Evolutionary conservation across 129 eudicot genomes (phyloP).

Genomic region (Smallanthus sonchifolius): DNA sequence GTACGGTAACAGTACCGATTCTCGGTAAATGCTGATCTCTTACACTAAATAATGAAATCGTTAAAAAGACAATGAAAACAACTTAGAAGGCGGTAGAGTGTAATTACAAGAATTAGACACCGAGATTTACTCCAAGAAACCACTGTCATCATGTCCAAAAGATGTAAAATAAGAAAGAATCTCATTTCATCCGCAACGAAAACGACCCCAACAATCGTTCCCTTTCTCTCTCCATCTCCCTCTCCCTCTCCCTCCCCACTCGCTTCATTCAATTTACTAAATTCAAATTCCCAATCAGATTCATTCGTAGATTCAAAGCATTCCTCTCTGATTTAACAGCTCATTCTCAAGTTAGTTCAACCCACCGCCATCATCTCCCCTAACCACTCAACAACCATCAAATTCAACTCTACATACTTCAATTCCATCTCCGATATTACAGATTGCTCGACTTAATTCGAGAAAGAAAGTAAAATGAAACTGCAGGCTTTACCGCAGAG

Average conservation of each 20-base stretch:
- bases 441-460: not conserved
- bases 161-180: slow-evolving; percentile 9
- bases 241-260: not conserved
- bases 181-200: slow-evolving; percentile 24
- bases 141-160: slow-evolving; percentile 19
- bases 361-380: slow-evolving; percentile 37
- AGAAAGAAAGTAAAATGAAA: slow-evolving; percentile 49
- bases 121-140: slow-evolving; percentile 19
- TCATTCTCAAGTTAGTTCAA: slow-evolving; percentile 32
- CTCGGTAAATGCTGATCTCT: too few relatives aligned
- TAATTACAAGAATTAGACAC: slow-evolving; percentile 5
- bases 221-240: not conserved
- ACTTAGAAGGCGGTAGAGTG: not conserved
- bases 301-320: slow-evolving; percentile 34
- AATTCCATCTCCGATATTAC: not conserved
- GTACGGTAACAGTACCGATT: too few relatives aligned
- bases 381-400: slow-evolving; percentile 20
- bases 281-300: slow-evolving; percentile 6
- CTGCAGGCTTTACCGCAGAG: slow-evolving; percentile 70
- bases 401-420: slow-evolving; percentile 17
- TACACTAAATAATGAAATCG: not conserved
- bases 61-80: not conserved
- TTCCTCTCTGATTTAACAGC: slow-evolving; percentile 25
- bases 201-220: slow-evolving; percentile 16
- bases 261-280: not conserved